These are phyloP conservation scores for Xylaria sp. DNA, from an alignment of 2,329 filamentous ascomycete species.

Conservation along the genomic window DNA sequence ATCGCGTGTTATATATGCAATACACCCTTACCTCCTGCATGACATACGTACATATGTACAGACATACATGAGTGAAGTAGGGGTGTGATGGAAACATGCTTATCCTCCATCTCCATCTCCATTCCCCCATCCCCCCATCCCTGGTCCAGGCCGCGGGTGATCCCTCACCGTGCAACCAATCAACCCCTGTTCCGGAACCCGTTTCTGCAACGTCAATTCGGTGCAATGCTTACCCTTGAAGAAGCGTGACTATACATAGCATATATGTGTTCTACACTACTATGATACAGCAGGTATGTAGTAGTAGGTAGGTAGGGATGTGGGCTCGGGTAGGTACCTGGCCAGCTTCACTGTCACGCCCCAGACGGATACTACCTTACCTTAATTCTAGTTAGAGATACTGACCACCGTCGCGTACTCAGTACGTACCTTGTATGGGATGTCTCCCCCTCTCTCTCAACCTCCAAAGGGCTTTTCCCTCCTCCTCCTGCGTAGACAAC, in stretches of 20 bases:
- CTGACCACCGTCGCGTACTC: constrained; percentile 2
- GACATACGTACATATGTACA: constrained; percentile 19
- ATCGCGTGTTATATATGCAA: constrained; percentile 26
- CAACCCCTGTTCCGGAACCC: constrained; percentile 8
- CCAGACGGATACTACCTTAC: background rate
- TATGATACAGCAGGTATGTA: too few relatives aligned
- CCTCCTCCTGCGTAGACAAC: background rate
- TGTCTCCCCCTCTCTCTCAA: background rate
- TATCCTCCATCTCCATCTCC: background rate
- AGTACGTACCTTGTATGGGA: too few relatives aligned
- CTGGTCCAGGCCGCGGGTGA: background rate
- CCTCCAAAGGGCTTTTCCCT: background rate
- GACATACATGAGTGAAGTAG: background rate
- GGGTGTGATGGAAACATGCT: constrained; percentile 4
- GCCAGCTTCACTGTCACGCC: background rate
- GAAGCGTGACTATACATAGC: too few relatives aligned
- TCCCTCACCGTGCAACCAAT: background rate
- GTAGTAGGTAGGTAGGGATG: background rate
- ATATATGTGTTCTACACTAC: too few relatives aligned
- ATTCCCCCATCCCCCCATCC: background rate
- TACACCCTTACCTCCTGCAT: constrained; percentile 24
- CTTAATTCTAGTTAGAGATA: background rate
- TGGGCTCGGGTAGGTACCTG: constrained; percentile 8
- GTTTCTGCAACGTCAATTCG: constrained; percentile 5
- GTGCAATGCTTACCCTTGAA: background rate